A percentile compares a stretch with the other conserved stretches of the same genome.
Evolutionary conservation across 371 early-diverging fungal species (phyloP).

Genomic region (Actinomortierella wolfii): DNA sequence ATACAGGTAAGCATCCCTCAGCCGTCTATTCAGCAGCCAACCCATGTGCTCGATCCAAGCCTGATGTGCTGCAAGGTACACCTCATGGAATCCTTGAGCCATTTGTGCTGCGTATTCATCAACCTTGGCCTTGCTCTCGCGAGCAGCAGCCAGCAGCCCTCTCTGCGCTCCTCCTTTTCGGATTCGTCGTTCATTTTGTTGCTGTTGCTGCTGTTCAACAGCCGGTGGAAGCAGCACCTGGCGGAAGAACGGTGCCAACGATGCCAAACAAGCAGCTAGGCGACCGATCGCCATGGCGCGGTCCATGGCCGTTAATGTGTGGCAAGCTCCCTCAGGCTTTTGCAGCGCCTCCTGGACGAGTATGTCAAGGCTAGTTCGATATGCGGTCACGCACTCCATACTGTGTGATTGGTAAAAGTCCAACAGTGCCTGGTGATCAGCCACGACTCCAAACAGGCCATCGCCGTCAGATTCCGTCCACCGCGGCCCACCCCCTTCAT

Average conservation of each 20-base stretch:
- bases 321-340: constrained; percentile 33
- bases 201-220: too few species aligned
- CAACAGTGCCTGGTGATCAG: constrained; percentile 10
- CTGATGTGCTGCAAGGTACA: constrained; percentile 44
- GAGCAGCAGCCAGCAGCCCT: too few species aligned
- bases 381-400: constrained; percentile 25
- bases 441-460: constrained; percentile 27
- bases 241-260: too few species aligned
- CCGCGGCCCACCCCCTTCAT: constrained; percentile 14
- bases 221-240: too few species aligned
- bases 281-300: constrained; percentile 40
- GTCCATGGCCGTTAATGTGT: constrained; percentile 30
- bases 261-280: constrained; percentile 6
- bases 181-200: too few species aligned
- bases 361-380: constrained; percentile 15
- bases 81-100: constrained; percentile 10
- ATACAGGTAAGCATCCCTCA: constrained; percentile 16
- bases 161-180: too few species aligned
- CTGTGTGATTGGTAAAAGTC: constrained; percentile 30
- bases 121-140: constrained; percentile 23
- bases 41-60: constrained; percentile 51
- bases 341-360: constrained; percentile 34
- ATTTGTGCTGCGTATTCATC: constrained; percentile 18
- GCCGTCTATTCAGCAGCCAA: constrained; percentile 13
- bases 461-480: not conserved